Evolutionary conservation across 176 grass and related monocot species (phyloP).

Genomic region (Phyllostachys edulis): DNA sequence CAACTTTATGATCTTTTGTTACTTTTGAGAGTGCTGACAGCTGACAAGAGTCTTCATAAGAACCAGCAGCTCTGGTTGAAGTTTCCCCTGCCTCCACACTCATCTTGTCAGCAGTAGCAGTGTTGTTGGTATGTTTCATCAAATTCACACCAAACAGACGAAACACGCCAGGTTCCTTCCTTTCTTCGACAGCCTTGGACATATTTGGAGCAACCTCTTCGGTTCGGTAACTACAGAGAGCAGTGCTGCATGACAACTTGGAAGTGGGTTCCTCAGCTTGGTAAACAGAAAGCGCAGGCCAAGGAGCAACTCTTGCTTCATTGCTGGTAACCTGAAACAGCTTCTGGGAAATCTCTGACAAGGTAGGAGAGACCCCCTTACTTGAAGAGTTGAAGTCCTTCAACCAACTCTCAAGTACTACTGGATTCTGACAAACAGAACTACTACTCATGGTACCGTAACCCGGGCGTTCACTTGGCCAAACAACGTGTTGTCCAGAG

Average conservation of each 20-base stretch:
- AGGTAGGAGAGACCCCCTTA: constrained; percentile 32
- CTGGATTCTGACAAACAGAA: constrained; percentile 43
- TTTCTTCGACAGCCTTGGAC: constrained; percentile 25
- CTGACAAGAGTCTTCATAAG: constrained; percentile 39
- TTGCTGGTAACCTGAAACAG: constrained; percentile 39
- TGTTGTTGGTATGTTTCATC: constrained; percentile 23
- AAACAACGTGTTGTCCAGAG: constrained; percentile 47
- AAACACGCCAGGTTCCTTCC: constrained; percentile 38
- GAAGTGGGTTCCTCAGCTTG: constrained; percentile 40
- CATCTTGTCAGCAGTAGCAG: constrained; percentile 1
- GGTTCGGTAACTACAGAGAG: constrained; percentile 13
- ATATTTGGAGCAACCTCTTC: constrained; percentile 39
- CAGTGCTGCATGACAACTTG: constrained; percentile 38
- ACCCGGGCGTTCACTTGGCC: constrained; percentile 39
- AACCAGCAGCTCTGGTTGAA: constrained; percentile 35
- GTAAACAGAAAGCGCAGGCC: constrained; percentile 34
- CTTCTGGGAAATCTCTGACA: constrained; percentile 57
- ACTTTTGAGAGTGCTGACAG: constrained; percentile 51
- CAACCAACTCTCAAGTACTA: constrained; percentile 45
- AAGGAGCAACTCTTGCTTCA: constrained; percentile 29
- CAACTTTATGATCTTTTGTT: constrained; percentile 16
- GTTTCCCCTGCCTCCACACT: background rate
- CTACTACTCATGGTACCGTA: constrained; percentile 29
- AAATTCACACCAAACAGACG: constrained; percentile 67
- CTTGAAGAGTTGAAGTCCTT: constrained; percentile 47